Percentiles rank a stretch among this genome's conserved stretches.
These are phyloP conservation scores for Elaeis oleifera DNA, from an alignment of 202 grass and related monocot genomes.

Conservation along the genomic window DNA sequence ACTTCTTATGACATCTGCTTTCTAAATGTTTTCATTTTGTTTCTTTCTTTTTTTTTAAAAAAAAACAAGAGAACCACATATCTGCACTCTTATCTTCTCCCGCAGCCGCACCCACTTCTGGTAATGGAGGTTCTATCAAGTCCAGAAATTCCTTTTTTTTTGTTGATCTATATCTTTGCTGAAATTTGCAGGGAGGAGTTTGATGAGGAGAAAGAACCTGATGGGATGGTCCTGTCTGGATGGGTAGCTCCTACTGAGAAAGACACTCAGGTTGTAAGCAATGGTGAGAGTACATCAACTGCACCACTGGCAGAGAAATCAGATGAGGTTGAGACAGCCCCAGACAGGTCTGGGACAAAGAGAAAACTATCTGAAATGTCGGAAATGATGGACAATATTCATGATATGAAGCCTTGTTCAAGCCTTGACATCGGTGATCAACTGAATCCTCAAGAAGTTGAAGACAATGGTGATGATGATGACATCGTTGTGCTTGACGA, in stretches of 20 bases:
- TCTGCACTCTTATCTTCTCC: no score
- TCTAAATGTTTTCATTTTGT: no score
- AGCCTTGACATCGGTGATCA: constrained; percentile 18
- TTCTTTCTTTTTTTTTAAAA: no score
- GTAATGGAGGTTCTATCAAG: no score
- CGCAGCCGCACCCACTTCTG: no score
- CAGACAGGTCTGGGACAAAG: constrained; percentile 44
- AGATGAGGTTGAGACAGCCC: constrained; percentile 4
- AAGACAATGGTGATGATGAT: constrained; percentile 46
- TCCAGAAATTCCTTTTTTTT: no score
- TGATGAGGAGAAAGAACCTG: constrained; percentile 75
- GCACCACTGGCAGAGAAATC: constrained; percentile 17
- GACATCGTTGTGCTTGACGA: constrained; percentile 31
- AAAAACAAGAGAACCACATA: no score
- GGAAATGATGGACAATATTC: constrained; percentile 37
- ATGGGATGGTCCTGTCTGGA: constrained; percentile 81
- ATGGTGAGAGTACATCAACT: constrained; percentile 38
- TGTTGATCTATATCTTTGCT: neutral
- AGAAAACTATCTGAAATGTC: constrained; percentile 63
- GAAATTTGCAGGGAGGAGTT: constrained; percentile 76
- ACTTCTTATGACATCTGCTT: no score
- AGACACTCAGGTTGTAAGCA: constrained; percentile 34
- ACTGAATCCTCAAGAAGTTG: constrained; percentile 38
- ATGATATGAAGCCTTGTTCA: constrained; percentile 16
- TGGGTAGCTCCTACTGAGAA: constrained; percentile 36